A percentile compares a stretch with the other conserved stretches of the same genome.
These are phyloP conservation scores for Xerocomellus amylosporus DNA, from an alignment of 768 basidiomycete genomes.

Conservation along the genomic window DNA sequence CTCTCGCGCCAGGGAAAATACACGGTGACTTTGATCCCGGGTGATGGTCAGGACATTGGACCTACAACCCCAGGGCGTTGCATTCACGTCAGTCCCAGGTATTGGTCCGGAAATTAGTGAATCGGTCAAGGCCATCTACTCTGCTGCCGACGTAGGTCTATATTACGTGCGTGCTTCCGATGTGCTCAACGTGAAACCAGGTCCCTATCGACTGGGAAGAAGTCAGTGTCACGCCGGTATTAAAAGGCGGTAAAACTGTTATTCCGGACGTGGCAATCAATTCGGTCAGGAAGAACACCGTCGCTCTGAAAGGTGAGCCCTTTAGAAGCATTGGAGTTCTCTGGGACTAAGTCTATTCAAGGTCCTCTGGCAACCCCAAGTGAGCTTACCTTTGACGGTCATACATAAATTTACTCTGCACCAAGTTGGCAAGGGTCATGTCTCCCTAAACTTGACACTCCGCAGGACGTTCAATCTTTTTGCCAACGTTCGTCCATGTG, in stretches of 20 bases:
- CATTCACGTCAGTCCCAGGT: slow-evolving; percentile 47
- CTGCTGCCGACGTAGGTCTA: slow-evolving; percentile 68
- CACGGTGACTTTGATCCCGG: slow-evolving; percentile 92
- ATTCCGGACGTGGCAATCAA: slow-evolving; percentile 91
- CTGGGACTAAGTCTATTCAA: slow-evolving; percentile 29
- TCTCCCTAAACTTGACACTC: slow-evolving; percentile 95
- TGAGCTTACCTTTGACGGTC: slow-evolving; percentile 41
- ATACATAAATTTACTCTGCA: slow-evolving; percentile 12
- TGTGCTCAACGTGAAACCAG: slow-evolving; percentile 39
- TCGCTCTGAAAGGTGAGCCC: slow-evolving; percentile 87
- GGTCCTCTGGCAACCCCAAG: slow-evolving; percentile 97
- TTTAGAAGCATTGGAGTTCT: not conserved
- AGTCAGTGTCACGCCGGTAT: slow-evolving; percentile 90
- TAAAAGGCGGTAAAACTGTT: slow-evolving; percentile 94
- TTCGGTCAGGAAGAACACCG: slow-evolving; percentile 94
- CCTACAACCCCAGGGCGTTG: slow-evolving; percentile 3
- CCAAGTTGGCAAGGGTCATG: slow-evolving; percentile 96
- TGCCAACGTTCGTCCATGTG: slow-evolving; percentile 97
- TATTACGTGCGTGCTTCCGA: slow-evolving; percentile 2
- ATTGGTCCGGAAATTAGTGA: slow-evolving; percentile 99
- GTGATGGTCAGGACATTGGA: slow-evolving; percentile 65
- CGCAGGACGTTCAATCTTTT: slow-evolving; percentile 97
- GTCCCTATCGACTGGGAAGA: slow-evolving; percentile 99
- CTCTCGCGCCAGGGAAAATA: slow-evolving; percentile 79
- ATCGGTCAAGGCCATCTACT: slow-evolving; percentile 92